These are phyloP conservation scores for Haplosporangium sp. DNA, from an alignment of 371 early-diverging fungal species.

Conservation along the genomic window DNA sequence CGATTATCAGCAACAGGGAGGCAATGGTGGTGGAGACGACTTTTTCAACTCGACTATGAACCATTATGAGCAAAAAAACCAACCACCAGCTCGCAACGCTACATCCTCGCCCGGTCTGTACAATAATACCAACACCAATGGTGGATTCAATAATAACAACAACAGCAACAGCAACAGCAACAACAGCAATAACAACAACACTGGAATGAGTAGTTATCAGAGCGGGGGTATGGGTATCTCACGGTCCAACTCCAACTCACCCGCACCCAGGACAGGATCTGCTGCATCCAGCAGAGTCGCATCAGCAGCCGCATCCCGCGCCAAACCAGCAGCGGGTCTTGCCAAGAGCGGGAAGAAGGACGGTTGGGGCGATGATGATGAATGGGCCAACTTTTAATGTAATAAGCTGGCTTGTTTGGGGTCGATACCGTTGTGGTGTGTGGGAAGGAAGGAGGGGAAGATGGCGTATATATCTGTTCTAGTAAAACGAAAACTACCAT, in stretches of 20 bases:
- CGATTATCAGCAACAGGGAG: slow-evolving; percentile 43
- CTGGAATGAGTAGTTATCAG: slow-evolving; percentile 20
- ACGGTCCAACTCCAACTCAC: slow-evolving; percentile 49
- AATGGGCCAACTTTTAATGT: slow-evolving; percentile 55
- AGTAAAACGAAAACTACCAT: background rate
- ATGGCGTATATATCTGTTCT: background rate
- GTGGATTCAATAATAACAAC: slow-evolving; percentile 10
- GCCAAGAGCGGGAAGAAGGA: slow-evolving; percentile 50
- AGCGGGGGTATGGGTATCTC: slow-evolving; percentile 36
- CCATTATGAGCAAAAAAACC: slow-evolving; percentile 53
- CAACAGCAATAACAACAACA: slow-evolving; percentile 8
- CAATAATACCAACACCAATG: slow-evolving; percentile 11
- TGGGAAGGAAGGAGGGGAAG: background rate
- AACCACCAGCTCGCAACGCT: slow-evolving; percentile 34
- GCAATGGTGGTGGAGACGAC: slow-evolving; percentile 32
- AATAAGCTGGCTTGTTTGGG: background rate
- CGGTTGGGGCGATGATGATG: slow-evolving; percentile 57
- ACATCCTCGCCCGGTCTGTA: slow-evolving; percentile 41
- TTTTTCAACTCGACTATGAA: slow-evolving; percentile 56
- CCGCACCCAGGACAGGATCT: slow-evolving; percentile 46
- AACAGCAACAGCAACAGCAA: slow-evolving; percentile 9
- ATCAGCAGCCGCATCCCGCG: slow-evolving; percentile 8
- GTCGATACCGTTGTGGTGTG: background rate
- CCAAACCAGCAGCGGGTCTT: slow-evolving; percentile 21
- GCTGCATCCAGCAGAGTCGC: slow-evolving; percentile 20